Evolutionary conservation across 768 basidiomycete species (phyloP).

Genomic region (Pisolithus microcarpus): DNA sequence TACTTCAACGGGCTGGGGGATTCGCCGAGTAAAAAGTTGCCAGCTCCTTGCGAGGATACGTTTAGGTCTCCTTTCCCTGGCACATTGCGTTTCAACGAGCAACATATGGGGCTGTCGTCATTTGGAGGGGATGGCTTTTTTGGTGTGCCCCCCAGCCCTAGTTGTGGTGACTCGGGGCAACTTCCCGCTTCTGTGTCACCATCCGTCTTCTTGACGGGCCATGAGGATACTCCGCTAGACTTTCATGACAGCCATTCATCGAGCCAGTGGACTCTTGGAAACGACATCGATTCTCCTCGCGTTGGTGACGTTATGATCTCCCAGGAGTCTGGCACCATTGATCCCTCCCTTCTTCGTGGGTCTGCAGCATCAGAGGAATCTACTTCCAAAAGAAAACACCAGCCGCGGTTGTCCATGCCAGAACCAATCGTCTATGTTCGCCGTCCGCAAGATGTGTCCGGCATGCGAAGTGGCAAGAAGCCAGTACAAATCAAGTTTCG

Average conservation of each 20-base stretch:
- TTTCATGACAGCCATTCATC: neutral
- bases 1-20: slow-evolving; percentile 22
- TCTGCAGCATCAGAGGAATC: neutral
- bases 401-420: slow-evolving; percentile 11
- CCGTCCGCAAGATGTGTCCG: slow-evolving; percentile 19
- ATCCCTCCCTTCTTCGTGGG: slow-evolving; percentile 24
- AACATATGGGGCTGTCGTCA: slow-evolving; percentile 3
- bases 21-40: slow-evolving; percentile 12
- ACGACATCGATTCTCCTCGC: neutral
- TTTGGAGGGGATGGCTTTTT: slow-evolving; percentile 17
- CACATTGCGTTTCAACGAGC: neutral
- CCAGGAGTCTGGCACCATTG: slow-evolving; percentile 15
- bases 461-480: slow-evolving; percentile 13
- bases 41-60: neutral
- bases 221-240: slow-evolving; percentile 4
- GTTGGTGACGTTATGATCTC: neutral
- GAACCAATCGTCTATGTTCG: slow-evolving; percentile 26
- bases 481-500: slow-evolving; percentile 27
- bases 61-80: slow-evolving; percentile 5
- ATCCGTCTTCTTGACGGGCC: neutral
- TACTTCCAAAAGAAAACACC: neutral
- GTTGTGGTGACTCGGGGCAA: neutral
- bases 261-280: slow-evolving; percentile 8
- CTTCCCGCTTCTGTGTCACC: neutral
- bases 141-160: slow-evolving; percentile 23